A percentile compares a stretch with the other conserved stretches of the same genome.
Evolutionary conservation across 495 filamentous ascomycete genomes (phyloP).

Genomic region (Pseudevernia furfuracea): DNA sequence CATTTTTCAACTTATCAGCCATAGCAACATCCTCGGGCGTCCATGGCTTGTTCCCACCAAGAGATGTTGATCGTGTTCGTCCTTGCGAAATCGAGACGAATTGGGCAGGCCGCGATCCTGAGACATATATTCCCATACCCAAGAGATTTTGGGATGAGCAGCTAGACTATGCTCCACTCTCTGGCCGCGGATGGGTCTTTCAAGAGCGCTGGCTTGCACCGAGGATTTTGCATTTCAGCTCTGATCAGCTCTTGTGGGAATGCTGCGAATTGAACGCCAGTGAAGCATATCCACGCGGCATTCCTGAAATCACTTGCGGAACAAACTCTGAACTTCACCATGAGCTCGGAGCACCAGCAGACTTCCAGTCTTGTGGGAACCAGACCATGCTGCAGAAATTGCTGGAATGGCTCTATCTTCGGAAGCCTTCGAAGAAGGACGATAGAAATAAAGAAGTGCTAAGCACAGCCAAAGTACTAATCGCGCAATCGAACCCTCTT

Average conservation of each 20-base stretch:
- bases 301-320: background rate
- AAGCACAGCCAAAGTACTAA: background rate
- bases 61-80: background rate
- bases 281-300: background rate
- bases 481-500: background rate
- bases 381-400: background rate
- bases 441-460: background rate
- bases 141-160: constrained; percentile 2
- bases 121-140: background rate
- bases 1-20: background rate
- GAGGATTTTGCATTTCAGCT: background rate
- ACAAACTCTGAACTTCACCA: background rate
- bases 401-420: background rate
- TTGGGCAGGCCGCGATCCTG: background rate
- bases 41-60: background rate
- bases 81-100: background rate
- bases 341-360: background rate
- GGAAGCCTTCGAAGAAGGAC: background rate
- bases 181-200: background rate
- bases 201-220: background rate
- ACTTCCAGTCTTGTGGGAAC: background rate
- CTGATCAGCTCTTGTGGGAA: background rate
- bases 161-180: background rate
- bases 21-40: background rate
- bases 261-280: background rate